Evolutionary conservation across 2,329 filamentous ascomycete genomes (phyloP).

Genomic region (Colletotrichum trifolii): DNA sequence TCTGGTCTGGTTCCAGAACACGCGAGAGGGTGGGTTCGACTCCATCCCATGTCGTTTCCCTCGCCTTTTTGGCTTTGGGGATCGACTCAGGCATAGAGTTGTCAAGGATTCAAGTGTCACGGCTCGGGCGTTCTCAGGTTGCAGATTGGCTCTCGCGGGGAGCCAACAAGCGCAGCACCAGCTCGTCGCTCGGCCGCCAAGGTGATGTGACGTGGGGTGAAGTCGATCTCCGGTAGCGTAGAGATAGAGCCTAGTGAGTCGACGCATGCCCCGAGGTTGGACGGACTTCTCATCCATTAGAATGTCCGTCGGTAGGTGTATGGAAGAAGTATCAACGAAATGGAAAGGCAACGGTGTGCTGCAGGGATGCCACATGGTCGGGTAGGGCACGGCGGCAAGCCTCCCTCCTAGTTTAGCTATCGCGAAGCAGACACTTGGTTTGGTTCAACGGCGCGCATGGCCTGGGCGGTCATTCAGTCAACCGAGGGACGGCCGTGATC

Average conservation of each 20-base stretch:
- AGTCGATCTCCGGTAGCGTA: background rate
- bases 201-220: constrained; percentile 14
- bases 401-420: constrained; percentile 6
- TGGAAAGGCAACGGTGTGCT: constrained; percentile 5
- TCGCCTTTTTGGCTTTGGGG: constrained; percentile 24
- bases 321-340: constrained; percentile 4
- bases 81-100: constrained; percentile 31
- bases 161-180: background rate
- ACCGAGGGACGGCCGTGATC: constrained; percentile 15
- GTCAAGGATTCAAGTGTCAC: constrained; percentile 13
- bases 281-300: background rate
- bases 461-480: too few relatives aligned
- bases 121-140: constrained; percentile 18
- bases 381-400: constrained; percentile 8
- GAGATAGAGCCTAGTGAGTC: too few relatives aligned
- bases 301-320: constrained; percentile 10
- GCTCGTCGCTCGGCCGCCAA: background rate
- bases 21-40: constrained; percentile 29
- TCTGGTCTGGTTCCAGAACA: constrained; percentile 35
- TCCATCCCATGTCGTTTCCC: constrained; percentile 22
- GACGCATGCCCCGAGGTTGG: too few relatives aligned
- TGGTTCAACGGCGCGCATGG: constrained; percentile 1
- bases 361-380: constrained; percentile 27
- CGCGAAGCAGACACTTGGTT: constrained; percentile 20
- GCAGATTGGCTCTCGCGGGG: background rate